Conservation (phyloP, 2,329 filamentous ascomycete species). For the Sporothrix inflata region DNA sequence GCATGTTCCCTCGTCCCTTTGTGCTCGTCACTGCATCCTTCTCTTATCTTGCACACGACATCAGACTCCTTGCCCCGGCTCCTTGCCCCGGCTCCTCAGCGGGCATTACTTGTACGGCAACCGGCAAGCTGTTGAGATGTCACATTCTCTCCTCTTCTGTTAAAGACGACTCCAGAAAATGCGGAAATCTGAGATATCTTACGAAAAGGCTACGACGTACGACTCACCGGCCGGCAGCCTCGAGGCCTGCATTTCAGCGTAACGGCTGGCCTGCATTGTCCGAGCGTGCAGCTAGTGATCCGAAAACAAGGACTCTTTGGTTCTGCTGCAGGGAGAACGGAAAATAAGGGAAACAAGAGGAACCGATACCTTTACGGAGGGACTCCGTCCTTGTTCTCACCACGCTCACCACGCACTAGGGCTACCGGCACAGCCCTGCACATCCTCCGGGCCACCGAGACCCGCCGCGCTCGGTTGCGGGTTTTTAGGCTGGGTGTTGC, state of each 20-base stretch:
- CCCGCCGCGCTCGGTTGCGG: constrained; percentile 2
- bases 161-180: neutral
- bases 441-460: constrained; percentile 1
- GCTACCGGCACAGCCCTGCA: constrained; percentile 13
- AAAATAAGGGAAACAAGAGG: neutral
- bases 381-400: neutral
- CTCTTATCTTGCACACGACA: constrained; percentile 13
- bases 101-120: neutral
- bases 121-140: neutral
- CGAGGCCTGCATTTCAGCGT: neutral
- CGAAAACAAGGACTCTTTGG: neutral
- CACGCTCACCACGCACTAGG: constrained; percentile 1
- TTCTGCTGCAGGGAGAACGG: neutral
- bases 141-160: neutral
- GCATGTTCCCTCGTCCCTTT: constrained; percentile 1
- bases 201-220: neutral
- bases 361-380: neutral
- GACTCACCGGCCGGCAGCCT: neutral
- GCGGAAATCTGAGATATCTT: neutral
- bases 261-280: neutral
- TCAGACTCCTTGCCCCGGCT: too few relatives aligned
- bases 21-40: neutral
- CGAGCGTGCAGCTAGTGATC: neutral
- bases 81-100: neutral
- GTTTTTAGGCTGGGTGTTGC: neutral